A percentile compares a stretch with the other conserved stretches of the same genome.
phyloP scores from a whole-genome alignment of 305 asterid species.

The Solanum hybrid region DNA sequence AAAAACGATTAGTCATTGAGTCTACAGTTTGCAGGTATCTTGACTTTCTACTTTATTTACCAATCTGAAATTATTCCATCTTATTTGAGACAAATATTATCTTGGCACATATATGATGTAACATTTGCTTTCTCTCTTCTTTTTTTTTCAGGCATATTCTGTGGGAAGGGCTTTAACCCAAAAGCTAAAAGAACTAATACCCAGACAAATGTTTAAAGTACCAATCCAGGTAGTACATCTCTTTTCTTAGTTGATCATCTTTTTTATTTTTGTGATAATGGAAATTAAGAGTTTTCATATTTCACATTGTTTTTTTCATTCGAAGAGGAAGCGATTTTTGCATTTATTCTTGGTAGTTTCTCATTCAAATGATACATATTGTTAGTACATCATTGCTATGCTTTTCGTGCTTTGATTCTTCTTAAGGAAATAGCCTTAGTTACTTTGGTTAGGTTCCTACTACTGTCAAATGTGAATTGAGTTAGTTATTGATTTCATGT shows the following conservation, averaged over 20 bases:
- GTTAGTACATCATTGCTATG: neutral
- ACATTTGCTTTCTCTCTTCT: constrained; percentile 10
- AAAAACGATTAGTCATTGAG: neutral
- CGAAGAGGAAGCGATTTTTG: neutral
- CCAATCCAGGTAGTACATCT: constrained; percentile 78
- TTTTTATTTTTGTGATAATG: neutral
- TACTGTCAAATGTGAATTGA: neutral
- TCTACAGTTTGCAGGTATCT: neutral
- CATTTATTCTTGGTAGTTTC: neutral
- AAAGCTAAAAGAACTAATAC: constrained; percentile 93
- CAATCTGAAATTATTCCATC: neutral
- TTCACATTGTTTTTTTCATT: constrained; percentile 1
- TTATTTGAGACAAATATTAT: neutral
- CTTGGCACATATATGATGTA: neutral
- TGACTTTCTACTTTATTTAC: neutral
- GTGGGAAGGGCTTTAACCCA: constrained; percentile 98
- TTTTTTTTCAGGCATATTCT: constrained; percentile 57
- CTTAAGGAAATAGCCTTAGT: neutral
- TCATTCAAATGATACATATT: neutral
- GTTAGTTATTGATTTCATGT: neutral
- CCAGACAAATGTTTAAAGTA: constrained; percentile 97
- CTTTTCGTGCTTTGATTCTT: neutral
- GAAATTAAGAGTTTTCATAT: neutral
- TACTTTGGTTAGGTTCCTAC: neutral
- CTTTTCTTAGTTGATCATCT: neutral